These are phyloP conservation scores for Amanita polypyramis DNA, from an alignment of 768 basidiomycete genomes.

Conservation along the genomic window DNA sequence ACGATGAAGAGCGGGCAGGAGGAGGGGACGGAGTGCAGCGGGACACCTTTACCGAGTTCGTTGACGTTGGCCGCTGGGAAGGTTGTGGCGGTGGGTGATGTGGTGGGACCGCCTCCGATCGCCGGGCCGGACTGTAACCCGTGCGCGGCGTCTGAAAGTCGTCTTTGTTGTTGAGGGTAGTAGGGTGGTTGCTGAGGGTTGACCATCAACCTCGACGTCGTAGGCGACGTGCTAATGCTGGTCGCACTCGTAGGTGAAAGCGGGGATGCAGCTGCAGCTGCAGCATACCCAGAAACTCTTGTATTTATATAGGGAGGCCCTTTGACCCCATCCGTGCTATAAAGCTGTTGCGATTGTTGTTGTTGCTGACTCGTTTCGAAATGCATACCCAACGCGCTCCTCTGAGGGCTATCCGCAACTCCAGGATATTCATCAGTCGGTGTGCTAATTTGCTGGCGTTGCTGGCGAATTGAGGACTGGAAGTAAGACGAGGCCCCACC, in stretches of 20 bases:
- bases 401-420: neutral
- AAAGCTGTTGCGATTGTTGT: slow-evolving; percentile 12
- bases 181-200: slow-evolving; percentile 37
- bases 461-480: slow-evolving; percentile 7
- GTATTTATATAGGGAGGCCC: slow-evolving; percentile 26
- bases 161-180: slow-evolving; percentile 31
- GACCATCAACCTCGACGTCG: slow-evolving; percentile 21
- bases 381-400: slow-evolving; percentile 4
- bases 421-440: slow-evolving; percentile 4
- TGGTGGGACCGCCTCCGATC: slow-evolving; percentile 16
- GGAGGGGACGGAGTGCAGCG: slow-evolving; percentile 71
- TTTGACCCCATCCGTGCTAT: slow-evolving; percentile 11
- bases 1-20: slow-evolving; percentile 92
- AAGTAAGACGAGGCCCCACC: slow-evolving; percentile 17
- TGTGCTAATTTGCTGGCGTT: slow-evolving; percentile 11
- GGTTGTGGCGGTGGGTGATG: neutral
- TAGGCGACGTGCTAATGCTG: slow-evolving; percentile 34
- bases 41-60: slow-evolving; percentile 86
- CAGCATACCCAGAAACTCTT: slow-evolving; percentile 28
- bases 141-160: slow-evolving; percentile 28
- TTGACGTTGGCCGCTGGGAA: slow-evolving; percentile 17
- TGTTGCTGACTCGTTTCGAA: slow-evolving; percentile 10
- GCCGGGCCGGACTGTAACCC: slow-evolving; percentile 8
- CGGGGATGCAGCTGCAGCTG: neutral
- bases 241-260: slow-evolving; percentile 4